Base-by-base conservation (phyloP, 163 green algal species). In the Coccomyxa subellipsoidea region DNA sequence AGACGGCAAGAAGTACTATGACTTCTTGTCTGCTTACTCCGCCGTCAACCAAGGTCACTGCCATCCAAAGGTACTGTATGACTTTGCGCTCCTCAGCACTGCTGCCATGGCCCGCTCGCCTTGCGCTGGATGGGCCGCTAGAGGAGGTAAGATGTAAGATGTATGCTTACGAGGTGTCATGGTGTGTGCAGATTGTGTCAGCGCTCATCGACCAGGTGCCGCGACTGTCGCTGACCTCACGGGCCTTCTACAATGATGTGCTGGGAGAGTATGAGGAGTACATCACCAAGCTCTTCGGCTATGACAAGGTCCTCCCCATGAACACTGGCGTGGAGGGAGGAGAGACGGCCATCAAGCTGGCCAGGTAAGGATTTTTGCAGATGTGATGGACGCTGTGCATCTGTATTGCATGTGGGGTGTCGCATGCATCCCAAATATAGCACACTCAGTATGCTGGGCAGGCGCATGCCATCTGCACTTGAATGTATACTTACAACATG, bases 301-400 rank as follows among this genome's bases (percentile, higher is more conserved):
- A 96, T 84, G 95, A 98, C 90, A 98, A 98, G 90, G 92, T 98
- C 32, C 89, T 98, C 84, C 94, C 95, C 39, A 98, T 98, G 95
- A 98, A 98, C 89, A 98, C 95, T 21, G 95, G 95, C 32, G 95
- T 98, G 78, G 95, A 98, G 90, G 95, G 91, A 12, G 94, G 95
- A 9, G 95, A 98, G 84, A 98, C 94, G 0, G 95, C 95, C 18
- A 84, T 96, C 83, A 98, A 98, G 91, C 91, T 98, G 32, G 94
- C 94, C 15, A 91, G 93, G 89, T 92, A 12, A 59, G 47, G 1
- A 59, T 59, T n/a, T n/a, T n/a, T n/a, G n/a, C n/a, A n/a, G n/a
- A n/a, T n/a, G n/a, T n/a, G n/a, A n/a, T n/a, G n/a, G n/a, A n/a
- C n/a, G n/a, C n/a, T n/a, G n/a, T n/a, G n/a, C n/a, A n/a, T n/a